phyloP scores from a whole-genome alignment of 2,329 filamentous ascomycete genomes.

The Decorospora gaudefroyi region DNA sequence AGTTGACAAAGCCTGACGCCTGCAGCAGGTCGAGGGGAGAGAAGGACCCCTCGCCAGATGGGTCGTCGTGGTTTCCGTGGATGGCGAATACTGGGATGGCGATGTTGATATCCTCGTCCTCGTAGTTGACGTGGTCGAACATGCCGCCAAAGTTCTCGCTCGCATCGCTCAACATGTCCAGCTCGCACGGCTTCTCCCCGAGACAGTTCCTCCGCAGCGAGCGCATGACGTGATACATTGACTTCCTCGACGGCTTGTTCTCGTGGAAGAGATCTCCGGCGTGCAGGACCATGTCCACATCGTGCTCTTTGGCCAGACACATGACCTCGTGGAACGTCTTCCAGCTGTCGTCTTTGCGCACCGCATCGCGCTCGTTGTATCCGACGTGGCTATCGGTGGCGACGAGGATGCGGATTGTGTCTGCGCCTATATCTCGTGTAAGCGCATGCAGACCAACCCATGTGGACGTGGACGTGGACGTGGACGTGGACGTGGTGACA shows the following conservation, averaged over 20 bases:
- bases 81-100: slow-evolving; percentile 98
- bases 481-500: slow-evolving; percentile 8
- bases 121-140: slow-evolving; percentile 95
- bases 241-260: slow-evolving; percentile 93
- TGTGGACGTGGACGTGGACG: slow-evolving; percentile 3
- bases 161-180: slow-evolving; percentile 92
- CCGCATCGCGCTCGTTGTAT: slow-evolving; percentile 88
- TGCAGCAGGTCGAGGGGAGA: slow-evolving; percentile 91
- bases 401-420: slow-evolving; percentile 92
- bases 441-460: slow-evolving; percentile 5
- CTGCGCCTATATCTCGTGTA: slow-evolving; percentile 56
- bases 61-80: slow-evolving; percentile 97
- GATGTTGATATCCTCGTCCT: slow-evolving; percentile 95
- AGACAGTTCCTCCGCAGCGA: slow-evolving; percentile 91
- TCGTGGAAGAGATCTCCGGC: slow-evolving; percentile 97
- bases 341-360: slow-evolving; percentile 97
- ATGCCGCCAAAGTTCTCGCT: slow-evolving; percentile 85
- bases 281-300: slow-evolving; percentile 97
- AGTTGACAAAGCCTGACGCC: slow-evolving; percentile 89
- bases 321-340: slow-evolving; percentile 94
- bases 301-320: slow-evolving; percentile 79
- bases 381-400: slow-evolving; percentile 98
- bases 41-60: slow-evolving; percentile 90
- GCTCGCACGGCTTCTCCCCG: slow-evolving; percentile 91
- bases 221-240: slow-evolving; percentile 97